These are phyloP conservation scores for Geoglossum glabrum DNA, from an alignment of 495 filamentous ascomycete genomes.

Conservation along the genomic window DNA sequence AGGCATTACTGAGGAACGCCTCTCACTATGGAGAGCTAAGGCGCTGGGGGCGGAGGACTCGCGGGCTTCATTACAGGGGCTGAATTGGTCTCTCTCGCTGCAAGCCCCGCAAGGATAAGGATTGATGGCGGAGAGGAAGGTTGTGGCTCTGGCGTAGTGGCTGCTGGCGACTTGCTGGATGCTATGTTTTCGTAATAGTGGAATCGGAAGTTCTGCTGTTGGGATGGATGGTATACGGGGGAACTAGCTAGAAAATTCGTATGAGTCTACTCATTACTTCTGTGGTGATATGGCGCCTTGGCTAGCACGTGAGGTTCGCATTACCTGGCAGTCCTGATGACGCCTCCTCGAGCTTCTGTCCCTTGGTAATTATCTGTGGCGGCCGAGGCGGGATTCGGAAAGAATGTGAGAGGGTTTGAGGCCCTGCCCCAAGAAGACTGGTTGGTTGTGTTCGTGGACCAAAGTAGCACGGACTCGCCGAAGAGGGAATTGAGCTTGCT, in stretches of 20 bases:
- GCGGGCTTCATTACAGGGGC: neutral
- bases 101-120: neutral
- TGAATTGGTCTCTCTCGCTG: neutral
- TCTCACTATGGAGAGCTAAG: no score
- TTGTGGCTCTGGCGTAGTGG: neutral
- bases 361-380: neutral
- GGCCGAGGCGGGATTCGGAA: neutral
- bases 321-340: neutral
- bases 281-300: neutral
- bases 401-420: neutral
- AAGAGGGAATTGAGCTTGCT: neutral
- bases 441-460: neutral
- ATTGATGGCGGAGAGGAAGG: neutral
- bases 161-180: neutral
- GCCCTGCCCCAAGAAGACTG: neutral
- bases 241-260: neutral
- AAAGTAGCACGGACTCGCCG: neutral
- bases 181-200: neutral
- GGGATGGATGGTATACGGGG: neutral
- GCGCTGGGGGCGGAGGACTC: neutral
- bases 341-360: neutral
- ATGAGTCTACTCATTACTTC: neutral
- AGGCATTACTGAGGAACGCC: no score
- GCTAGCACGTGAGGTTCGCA: neutral
- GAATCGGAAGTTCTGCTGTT: neutral